Conservation (phyloP, 305 asterid genomes). For the Rubia occidens region DNA sequence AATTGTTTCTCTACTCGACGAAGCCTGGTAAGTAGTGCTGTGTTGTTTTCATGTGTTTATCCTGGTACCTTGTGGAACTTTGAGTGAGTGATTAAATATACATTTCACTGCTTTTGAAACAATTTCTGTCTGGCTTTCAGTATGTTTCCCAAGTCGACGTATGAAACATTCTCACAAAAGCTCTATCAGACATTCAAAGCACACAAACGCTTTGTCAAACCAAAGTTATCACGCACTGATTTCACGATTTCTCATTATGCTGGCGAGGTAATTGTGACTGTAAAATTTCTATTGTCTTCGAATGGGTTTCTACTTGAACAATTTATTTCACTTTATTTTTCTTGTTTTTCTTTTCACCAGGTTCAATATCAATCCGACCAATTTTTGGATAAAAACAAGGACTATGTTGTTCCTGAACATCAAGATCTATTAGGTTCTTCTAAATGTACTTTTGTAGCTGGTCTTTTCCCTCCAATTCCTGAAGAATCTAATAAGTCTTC, state of each 20-base stretch:
- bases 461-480: constrained; percentile 67
- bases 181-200: constrained; percentile 80
- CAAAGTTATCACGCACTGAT: constrained; percentile 84
- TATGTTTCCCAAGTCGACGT: constrained; percentile 97
- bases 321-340: constrained; percentile 13
- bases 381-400: constrained; percentile 89
- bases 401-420: constrained; percentile 87
- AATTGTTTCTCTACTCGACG: constrained; percentile 88
- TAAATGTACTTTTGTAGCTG: constrained; percentile 69
- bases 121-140: constrained; percentile 39
- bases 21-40: constrained; percentile 65
- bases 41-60: background rate
- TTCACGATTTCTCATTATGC: constrained; percentile 90
- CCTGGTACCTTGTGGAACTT: constrained; percentile 15
- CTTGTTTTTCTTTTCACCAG: constrained; percentile 31
- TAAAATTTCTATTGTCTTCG: constrained; percentile 13
- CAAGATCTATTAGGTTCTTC: constrained; percentile 70
- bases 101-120: constrained; percentile 14
- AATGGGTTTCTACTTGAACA: constrained; percentile 16
- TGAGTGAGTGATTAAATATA: constrained; percentile 12
- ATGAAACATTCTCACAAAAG: constrained; percentile 85
- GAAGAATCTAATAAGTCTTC: constrained; percentile 78
- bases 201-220: constrained; percentile 85
- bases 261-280: constrained; percentile 67
- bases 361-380: constrained; percentile 85